phyloP scores from a whole-genome alignment of 179 eudicot species.

The Amaranthus tricolor region DNA sequence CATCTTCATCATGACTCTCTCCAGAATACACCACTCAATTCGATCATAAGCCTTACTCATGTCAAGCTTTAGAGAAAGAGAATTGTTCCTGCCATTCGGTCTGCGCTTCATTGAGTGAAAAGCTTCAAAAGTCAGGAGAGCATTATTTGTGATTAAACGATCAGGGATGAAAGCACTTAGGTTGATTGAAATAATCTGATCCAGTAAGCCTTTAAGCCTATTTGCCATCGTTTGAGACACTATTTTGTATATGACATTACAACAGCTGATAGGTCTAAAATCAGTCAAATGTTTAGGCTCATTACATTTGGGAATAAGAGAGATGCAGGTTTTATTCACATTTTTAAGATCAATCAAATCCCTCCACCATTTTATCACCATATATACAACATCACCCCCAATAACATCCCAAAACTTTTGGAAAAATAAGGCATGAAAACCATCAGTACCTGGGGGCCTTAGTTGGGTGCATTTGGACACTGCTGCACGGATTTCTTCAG shows the following conservation, averaged over 20 bases:
- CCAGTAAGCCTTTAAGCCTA: not conserved
- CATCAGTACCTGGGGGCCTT: not conserved
- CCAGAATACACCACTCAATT: not conserved
- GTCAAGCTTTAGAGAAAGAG: not conserved
- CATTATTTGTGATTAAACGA: too few species aligned
- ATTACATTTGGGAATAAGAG: too few species aligned
- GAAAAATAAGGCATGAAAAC: too few species aligned
- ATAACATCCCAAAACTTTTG: too few species aligned
- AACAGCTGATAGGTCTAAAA: not conserved
- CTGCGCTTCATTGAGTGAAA: too few species aligned
- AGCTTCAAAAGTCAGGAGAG: too few species aligned
- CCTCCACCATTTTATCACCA: too few species aligned
- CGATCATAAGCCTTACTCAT: not conserved
- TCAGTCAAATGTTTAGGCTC: not conserved
- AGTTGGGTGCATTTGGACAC: not conserved
- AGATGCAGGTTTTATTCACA: too few species aligned
- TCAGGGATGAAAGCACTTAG: not conserved
- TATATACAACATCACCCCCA: too few species aligned
- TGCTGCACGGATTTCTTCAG: not conserved
- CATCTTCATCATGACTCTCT: not conserved
- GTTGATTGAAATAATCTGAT: not conserved
- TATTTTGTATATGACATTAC: not conserved
- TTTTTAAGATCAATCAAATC: too few species aligned
- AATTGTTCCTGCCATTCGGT: too few species aligned
- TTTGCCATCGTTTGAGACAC: not conserved